Evolutionary conservation across 768 basidiomycete species (phyloP).

Genomic region (Russula vinacea): DNA sequence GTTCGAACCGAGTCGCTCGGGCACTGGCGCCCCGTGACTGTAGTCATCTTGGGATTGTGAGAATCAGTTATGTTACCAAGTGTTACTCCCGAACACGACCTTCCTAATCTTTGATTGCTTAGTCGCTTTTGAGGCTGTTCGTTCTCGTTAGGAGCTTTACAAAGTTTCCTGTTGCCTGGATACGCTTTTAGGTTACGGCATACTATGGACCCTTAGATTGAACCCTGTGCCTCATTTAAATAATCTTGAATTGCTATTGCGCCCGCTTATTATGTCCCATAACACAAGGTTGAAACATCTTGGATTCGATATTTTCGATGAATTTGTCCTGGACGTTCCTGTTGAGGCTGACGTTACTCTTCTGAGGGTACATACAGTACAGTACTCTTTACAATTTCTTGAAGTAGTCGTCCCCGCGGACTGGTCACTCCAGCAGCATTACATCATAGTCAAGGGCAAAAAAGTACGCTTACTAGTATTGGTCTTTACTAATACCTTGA

Average conservation of each 20-base stretch:
- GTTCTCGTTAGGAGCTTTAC: background rate
- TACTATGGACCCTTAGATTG: too few species aligned
- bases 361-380: too few species aligned
- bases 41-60: background rate
- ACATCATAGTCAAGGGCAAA: too few species aligned
- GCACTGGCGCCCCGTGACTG: background rate
- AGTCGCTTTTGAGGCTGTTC: background rate
- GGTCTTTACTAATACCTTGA: too few species aligned
- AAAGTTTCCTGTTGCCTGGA: background rate
- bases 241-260: background rate
- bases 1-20: background rate
- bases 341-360: too few species aligned
- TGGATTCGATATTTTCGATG: too few species aligned
- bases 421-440: too few species aligned
- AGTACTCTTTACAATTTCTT: too few species aligned
- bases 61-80: background rate
- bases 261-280: background rate
- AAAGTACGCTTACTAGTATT: too few species aligned
- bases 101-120: background rate
- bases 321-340: too few species aligned
- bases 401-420: too few species aligned
- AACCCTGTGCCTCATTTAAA: background rate
- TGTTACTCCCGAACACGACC: background rate
- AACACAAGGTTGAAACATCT: background rate
- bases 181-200: background rate